Base-by-base conservation (phyloP, 176 grass and related monocot species). In the Paspalum vaginatum region DNA sequence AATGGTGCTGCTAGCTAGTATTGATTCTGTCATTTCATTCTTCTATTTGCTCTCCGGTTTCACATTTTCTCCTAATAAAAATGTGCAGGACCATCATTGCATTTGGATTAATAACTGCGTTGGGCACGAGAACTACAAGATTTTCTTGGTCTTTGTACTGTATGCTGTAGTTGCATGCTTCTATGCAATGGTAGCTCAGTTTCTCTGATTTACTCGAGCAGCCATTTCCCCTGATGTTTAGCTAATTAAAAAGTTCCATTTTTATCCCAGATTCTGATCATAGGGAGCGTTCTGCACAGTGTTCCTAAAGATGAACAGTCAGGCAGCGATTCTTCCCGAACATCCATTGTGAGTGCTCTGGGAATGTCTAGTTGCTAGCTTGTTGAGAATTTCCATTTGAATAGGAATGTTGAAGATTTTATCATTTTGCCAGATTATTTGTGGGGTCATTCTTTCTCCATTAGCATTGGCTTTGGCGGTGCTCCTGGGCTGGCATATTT, bases 91-190 rank as follows among this genome's bases (percentile, higher is more conserved):
- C 79, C 95, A 98, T 79, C 95, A 98, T 51, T 94, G 95, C 75
- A 86, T 98, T 55, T 98, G 95, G 95, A 98, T 98, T 79, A 98
- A 94, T 86, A 94, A 98, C 87, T 98, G 95, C 67, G 92, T 98
- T 13, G 95, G 92, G 22, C 92, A 98, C 24, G 85, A 87, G 68
- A 98, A 98, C 73, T 98, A 98, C 74, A 98, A 98, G 84, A 80
- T 92, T 55, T 98, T 94, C 74, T 85, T 98, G 70, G 74, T 92
- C 71, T 98, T 98, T 85, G 86, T 98, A 55, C 80, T 93, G 39
- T 95, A 94, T 95, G 90, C 81, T 77, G 92, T 95, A 68, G 85
- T 83, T 89, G 90, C 95, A 78, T 84, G 92, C 78, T 61, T 94
- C 80, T 89, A 98, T 83, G 77, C 95, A 68, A 55, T 92, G 88